Conservation (phyloP, 73 alveolate species). For the Paramecium pentaurelia region DNA sequence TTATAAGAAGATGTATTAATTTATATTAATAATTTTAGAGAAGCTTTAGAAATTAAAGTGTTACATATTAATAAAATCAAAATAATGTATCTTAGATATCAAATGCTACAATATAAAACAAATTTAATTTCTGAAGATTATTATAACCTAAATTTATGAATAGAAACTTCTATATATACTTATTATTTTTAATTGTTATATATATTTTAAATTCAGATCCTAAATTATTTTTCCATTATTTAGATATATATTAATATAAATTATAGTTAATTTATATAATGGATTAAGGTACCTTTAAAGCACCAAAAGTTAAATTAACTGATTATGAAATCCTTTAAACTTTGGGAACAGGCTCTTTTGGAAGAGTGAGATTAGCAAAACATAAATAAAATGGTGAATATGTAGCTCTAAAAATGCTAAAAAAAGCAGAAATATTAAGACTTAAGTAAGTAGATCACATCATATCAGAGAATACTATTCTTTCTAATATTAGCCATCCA, state of each 20-base stretch:
- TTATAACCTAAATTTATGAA: neutral
- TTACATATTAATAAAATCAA: neutral
- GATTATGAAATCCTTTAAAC: constrained; percentile 51
- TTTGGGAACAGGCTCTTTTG: constrained; percentile 47
- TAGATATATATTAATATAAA: neutral
- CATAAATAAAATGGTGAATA: neutral
- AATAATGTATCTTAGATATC: constrained; percentile 5
- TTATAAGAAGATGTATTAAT: constrained; percentile 24
- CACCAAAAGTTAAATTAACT: constrained; percentile 36
- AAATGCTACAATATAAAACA: neutral
- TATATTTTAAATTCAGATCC: neutral
- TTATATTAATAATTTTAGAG: neutral
- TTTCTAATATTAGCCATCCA: constrained; percentile 35
- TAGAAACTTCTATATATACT: neutral
- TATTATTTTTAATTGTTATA: neutral
- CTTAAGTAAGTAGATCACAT: constrained; percentile 73
- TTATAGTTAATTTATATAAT: neutral
- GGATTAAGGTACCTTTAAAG: neutral
- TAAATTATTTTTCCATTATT: neutral
- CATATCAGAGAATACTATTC: constrained; percentile 17
- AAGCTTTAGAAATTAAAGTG: constrained; percentile 12
- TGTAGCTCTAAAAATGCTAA: constrained; percentile 89
- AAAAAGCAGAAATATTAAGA: constrained; percentile 86
- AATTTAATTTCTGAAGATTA: constrained; percentile 40
- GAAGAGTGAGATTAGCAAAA: constrained; percentile 29